Conservation (phyloP, 177 flowering plant genomes). For the Tripterygium wilfordii region DNA sequence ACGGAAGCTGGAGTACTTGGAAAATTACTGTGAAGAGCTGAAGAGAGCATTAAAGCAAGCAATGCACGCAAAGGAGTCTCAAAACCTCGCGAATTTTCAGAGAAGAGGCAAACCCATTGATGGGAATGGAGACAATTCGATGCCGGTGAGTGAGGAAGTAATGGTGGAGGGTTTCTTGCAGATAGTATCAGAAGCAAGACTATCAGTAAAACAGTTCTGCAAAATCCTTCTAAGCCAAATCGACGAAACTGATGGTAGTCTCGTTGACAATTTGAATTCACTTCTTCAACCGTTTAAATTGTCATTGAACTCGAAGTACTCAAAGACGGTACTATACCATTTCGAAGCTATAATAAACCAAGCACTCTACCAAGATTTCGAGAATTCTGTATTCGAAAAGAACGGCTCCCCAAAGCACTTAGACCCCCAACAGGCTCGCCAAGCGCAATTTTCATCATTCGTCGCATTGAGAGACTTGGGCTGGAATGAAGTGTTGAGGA, state of each 20-base stretch:
- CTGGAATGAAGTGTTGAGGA: constrained; percentile 92
- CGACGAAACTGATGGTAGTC: constrained; percentile 49
- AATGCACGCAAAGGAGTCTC: constrained; percentile 32
- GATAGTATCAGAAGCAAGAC: constrained; percentile 80
- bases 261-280: constrained; percentile 50
- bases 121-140: constrained; percentile 27
- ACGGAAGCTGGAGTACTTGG: constrained; percentile 65
- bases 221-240: constrained; percentile 54
- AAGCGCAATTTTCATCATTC: constrained; percentile 60
- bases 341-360: constrained; percentile 86
- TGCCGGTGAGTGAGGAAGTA: constrained; percentile 74
- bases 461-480: constrained; percentile 70
- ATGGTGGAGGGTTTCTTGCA: constrained; percentile 93
- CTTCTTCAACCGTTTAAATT: constrained; percentile 71
- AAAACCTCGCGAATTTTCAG: constrained; percentile 25
- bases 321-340: constrained; percentile 67
- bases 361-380: constrained; percentile 79
- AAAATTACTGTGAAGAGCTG: constrained; percentile 76
- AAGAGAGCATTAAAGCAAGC: constrained; percentile 61
- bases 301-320: constrained; percentile 52
- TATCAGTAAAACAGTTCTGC: constrained; percentile 81
- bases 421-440: constrained; percentile 70
- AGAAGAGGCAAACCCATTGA: constrained; percentile 41
- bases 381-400: constrained; percentile 70
- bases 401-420: constrained; percentile 68